Conservation (phyloP, 1,284 basidiomycete species). For the Dichomitus squalens region DNA sequence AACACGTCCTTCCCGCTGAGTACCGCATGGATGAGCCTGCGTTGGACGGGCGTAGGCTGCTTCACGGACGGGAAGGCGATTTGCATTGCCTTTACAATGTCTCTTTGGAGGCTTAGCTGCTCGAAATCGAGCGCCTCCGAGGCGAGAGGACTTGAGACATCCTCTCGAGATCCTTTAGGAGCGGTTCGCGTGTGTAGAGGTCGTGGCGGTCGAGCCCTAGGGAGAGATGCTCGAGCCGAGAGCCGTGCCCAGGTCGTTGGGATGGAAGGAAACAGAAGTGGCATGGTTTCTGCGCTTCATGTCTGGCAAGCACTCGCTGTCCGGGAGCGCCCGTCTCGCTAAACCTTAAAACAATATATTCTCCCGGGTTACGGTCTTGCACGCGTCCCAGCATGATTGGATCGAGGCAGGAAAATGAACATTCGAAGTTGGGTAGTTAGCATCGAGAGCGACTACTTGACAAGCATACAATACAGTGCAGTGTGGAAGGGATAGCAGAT, state of each 20-base stretch:
- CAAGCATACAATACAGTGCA: conserved; percentile 22
- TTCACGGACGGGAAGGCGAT: conserved; percentile 65
- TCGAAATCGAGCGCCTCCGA: conserved; percentile 28
- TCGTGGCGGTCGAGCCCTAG: not conserved
- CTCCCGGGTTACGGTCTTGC: too few species aligned
- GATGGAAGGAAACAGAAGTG: conserved; percentile 14
- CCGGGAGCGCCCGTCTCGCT: not conserved
- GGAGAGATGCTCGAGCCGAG: conserved; percentile 3
- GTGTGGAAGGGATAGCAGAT: conserved; percentile 14
- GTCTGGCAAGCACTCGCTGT: not conserved
- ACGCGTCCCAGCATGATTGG: too few species aligned
- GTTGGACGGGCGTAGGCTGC: conserved; percentile 61
- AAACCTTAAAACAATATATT: not conserved
- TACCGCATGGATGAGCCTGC: conserved; percentile 62
- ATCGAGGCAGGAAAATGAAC: not conserved
- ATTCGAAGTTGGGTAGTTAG: not conserved
- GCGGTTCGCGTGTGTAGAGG: not conserved
- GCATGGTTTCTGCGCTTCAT: conserved; percentile 14
- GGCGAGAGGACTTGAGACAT: conserved; percentile 3
- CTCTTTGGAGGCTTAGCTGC: conserved; percentile 50
- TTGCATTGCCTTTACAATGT: conserved; percentile 49
- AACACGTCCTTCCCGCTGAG: conserved; percentile 59
- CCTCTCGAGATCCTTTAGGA: conserved; percentile 14
- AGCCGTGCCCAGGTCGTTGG: conserved; percentile 6
- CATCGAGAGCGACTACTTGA: conserved; percentile 11